A percentile compares a stretch with the other conserved stretches of the same genome.
Evolutionary conservation across 225 moss, liverwort and hornwort species (phyloP).

Genomic region (Takakia lepidozioides): DNA sequence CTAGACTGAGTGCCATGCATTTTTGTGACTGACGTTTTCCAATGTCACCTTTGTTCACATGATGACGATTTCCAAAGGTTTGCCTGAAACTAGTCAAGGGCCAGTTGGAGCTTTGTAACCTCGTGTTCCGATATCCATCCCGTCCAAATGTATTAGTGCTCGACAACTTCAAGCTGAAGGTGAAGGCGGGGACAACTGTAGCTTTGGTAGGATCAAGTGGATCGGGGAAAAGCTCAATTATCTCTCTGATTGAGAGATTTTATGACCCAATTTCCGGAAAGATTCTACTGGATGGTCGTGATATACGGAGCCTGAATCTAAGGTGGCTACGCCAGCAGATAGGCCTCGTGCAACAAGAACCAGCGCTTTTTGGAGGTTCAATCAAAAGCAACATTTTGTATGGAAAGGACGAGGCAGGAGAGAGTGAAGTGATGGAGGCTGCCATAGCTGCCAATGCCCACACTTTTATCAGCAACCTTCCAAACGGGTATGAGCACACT

Average conservation of each 20-base stretch:
- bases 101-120: constrained; percentile 46
- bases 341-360: not conserved
- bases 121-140: constrained; percentile 59
- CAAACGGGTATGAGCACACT: not conserved
- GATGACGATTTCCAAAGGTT: too few species aligned
- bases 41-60: too few species aligned
- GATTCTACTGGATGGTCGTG: constrained; percentile 1
- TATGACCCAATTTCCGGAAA: not conserved
- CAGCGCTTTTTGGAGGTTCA: not conserved
- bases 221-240: too few species aligned
- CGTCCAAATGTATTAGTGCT: constrained; percentile 52
- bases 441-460: constrained; percentile 1
- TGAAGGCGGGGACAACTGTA: constrained; percentile 32
- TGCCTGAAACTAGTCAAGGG: constrained; percentile 31
- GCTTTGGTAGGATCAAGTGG: too few species aligned
- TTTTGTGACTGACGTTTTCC: too few species aligned
- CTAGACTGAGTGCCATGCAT: too few species aligned
- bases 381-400: constrained; percentile 2
- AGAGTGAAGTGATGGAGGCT: not conserved
- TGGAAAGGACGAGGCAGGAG: not conserved
- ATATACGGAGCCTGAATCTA: not conserved
- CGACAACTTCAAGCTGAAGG: constrained; percentile 39
- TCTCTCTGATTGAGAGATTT: too few species aligned
- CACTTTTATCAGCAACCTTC: not conserved
- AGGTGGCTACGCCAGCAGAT: constrained; percentile 1